Evolutionary conservation across 1,284 basidiomycete species (phyloP), one percentile per base, ranked within the genome.

Genomic region (Trametes pubescens): DNA sequence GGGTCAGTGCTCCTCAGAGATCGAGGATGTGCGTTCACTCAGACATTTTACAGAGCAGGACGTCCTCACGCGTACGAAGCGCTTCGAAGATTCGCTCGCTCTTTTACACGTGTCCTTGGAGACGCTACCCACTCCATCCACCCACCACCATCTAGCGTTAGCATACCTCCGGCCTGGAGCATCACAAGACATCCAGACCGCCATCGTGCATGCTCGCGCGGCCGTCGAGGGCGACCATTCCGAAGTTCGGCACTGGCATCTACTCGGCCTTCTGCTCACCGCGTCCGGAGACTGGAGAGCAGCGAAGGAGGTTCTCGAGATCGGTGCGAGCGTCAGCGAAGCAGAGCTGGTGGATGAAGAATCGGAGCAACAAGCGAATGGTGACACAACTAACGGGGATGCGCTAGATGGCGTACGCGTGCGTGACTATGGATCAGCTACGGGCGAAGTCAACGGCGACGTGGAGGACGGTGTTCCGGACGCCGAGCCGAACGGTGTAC

Each of bases 211-310:
- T 47, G 92, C 94, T 0, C 88, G 92, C 13, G 77, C 82, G 13
- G 93, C 94, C 0, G 86, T 97, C 11, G 94, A 96, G 76, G 83
- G 85, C 4, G 89, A 92, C 59, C 82, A 91, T 0, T 80, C 79
- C 26, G 90, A 93, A 69, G 83, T 93, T 29, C 85, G 93, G 46
- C 89, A 92, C 61, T 99, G 96, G 97, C 97, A 99, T 77, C 83
- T 99, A 18, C 84, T 99, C 0, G 94, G 93, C 0, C 80, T 99
- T 6, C 77, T 98, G 16, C 82, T 96, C 11, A 90, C 91, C 0
- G 91, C 93, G 6, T 82, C 84, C 37, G 94, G 92, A 65, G 90
- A 96, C 72, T 96, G 93, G 93, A 78, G 80, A 37, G 91, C 89
- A 7, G 96, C 96, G 0, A 81, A 82, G 48, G 88, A 89, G 60